phyloP scores from a whole-genome alignment of 331 rosid genomes.

The Prunus yedoensis region DNA sequence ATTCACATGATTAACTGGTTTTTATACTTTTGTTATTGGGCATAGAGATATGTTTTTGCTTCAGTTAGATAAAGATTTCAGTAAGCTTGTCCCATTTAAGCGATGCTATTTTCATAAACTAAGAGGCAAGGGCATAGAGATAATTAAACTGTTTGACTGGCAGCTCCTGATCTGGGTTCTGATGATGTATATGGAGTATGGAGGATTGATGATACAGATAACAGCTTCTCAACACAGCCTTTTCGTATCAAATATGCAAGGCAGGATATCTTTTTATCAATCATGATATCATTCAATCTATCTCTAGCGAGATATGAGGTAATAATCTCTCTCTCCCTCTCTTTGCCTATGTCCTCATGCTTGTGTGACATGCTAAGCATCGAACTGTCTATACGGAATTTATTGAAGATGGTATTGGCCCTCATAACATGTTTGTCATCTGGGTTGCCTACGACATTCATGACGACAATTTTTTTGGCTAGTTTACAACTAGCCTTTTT shows the following conservation, averaged over 20 bases:
- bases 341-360: neutral
- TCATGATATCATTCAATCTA: slow-evolving; percentile 78
- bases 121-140: slow-evolving; percentile 16
- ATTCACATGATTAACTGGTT: neutral
- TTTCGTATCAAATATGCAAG: slow-evolving; percentile 87
- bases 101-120: neutral
- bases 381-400: neutral
- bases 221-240: slow-evolving; percentile 91
- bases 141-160: slow-evolving; percentile 31
- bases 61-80: neutral
- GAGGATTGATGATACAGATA: slow-evolving; percentile 86
- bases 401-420: neutral
- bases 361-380: neutral
- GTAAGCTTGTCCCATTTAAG: neutral
- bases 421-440: neutral
- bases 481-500: neutral
- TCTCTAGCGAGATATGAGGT: slow-evolving; percentile 61
- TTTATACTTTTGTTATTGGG: neutral
- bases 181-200: slow-evolving; percentile 71
- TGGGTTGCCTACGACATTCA: neutral
- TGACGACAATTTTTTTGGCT: neutral
- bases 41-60: neutral
- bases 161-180: slow-evolving; percentile 78
- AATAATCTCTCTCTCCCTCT: slow-evolving; percentile 17
- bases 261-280: slow-evolving; percentile 76